These are phyloP conservation scores for Rubus idaeus DNA, from an alignment of 306 rosid genomes.

Conservation along the genomic window DNA sequence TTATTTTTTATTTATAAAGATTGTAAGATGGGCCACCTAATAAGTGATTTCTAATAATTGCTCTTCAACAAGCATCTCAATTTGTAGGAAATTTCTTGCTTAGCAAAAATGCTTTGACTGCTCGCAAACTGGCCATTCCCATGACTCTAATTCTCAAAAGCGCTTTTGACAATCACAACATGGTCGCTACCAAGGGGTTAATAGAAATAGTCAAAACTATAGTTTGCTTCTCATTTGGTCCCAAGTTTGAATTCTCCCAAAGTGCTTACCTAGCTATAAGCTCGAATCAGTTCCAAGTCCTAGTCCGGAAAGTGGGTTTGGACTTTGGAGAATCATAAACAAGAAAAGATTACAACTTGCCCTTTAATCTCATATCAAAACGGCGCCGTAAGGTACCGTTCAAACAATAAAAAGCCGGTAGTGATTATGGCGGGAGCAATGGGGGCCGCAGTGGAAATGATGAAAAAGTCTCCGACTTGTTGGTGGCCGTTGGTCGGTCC, in stretches of 20 bases:
- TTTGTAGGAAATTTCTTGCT: not conserved
- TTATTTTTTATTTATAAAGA: not conserved
- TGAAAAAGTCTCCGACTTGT: constrained; percentile 18
- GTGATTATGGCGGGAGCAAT: constrained; percentile 39
- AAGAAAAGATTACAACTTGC: too few species aligned
- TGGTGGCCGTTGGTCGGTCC: constrained; percentile 23
- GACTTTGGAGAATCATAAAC: too few species aligned
- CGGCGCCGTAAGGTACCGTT: not conserved
- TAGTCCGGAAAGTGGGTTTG: too few species aligned
- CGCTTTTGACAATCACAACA: too few species aligned
- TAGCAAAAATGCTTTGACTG: not conserved
- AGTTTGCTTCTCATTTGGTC: too few species aligned
- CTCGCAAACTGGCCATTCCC: too few species aligned
- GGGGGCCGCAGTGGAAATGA: constrained; percentile 25
- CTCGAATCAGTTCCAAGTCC: too few species aligned
- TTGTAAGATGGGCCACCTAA: not conserved
- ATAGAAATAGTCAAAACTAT: too few species aligned
- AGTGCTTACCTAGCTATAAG: too few species aligned
- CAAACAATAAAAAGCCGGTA: constrained; percentile 14
- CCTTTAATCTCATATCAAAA: not conserved
- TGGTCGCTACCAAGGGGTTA: too few species aligned
- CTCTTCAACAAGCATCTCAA: not conserved
- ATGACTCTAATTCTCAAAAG: too few species aligned
- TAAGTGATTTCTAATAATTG: not conserved
- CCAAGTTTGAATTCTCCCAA: too few species aligned